Evolutionary conservation across 1,139 yeast genomes (phyloP), one percentile per base, ranked within the genome.

Genomic region (Taphrina communis): DNA sequence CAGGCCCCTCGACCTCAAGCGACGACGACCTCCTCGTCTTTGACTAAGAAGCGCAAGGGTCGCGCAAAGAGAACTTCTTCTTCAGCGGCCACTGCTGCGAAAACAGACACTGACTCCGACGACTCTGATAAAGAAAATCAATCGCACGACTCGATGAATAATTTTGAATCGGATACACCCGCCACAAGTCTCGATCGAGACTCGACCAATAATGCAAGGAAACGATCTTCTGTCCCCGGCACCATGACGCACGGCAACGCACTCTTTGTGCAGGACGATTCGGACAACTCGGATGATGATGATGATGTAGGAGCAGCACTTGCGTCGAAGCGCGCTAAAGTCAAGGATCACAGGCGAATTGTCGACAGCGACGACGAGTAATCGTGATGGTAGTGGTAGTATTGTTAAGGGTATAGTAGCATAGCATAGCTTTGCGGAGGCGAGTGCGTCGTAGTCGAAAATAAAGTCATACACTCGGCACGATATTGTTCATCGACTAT

Each of bases 191-290:
- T 53, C 21, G 38, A 19, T 3, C 42, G 35, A 3, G 19, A 6
- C 12, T 31, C 41, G 14, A 1, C 31, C 21, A 19, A 6, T 9
- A 2, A 25, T 25, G 31, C 31, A 25, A 25, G 58, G 17, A 56
- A 56, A 50, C 11, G 60, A 17, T 8, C 21, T 5, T n/a, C 50
- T 17, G 19, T 3, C 2, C 11, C 42, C 6, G 46, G 12, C 50
- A 25, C 31, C 31, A 8, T 41, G 62, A 14, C 38, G 25, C 62
- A 58, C 31, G 62, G 62, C 19, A 58, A 58, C 19, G 62, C 62
- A 19, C 44, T 58, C 19, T 58, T 58, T 36, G 62, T 58, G 41
- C 36, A 41, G 31, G 60, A 56, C 41, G 60, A 56, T 3, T 39
- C 50, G 9, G 60, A 56, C 38, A 2, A 41, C 9, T 25, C 1